Percentiles rank a stretch among this genome's conserved stretches.
These are phyloP conservation scores for Boletus subcaerulescens DNA, from an alignment of 768 basidiomycete species.

Conservation along the genomic window DNA sequence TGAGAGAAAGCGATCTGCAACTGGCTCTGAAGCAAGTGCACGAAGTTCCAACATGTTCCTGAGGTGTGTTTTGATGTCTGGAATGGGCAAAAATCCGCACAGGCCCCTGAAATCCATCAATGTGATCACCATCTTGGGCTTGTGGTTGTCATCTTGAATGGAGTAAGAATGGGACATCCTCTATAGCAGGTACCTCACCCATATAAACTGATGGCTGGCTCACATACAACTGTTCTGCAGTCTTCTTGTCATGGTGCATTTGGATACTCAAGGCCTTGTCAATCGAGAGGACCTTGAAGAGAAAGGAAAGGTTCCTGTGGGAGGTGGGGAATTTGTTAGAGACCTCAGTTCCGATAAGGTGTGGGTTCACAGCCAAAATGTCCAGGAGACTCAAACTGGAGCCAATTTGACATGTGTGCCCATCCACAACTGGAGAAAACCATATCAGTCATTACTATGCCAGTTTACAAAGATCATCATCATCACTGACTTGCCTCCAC, in stretches of 20 bases:
- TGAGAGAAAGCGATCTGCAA: slow-evolving; percentile 50
- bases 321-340: slow-evolving; percentile 51
- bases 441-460: slow-evolving; percentile 1
- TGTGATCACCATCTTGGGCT: slow-evolving; percentile 99
- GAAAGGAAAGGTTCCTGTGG: slow-evolving; percentile 76
- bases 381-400: slow-evolving; percentile 50
- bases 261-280: slow-evolving; percentile 89
- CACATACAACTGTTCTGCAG: slow-evolving; percentile 66
- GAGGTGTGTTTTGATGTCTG: slow-evolving; percentile 66
- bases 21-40: slow-evolving; percentile 58
- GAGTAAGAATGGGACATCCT: slow-evolving; percentile 5
- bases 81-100: slow-evolving; percentile 91
- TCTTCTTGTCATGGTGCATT: slow-evolving; percentile 84
- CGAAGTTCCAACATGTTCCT: slow-evolving; percentile 71
- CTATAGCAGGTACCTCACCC: slow-evolving; percentile 47
- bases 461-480: background rate
- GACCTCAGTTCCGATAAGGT: slow-evolving; percentile 64
- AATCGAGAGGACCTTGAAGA: slow-evolving; percentile 91
- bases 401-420: slow-evolving; percentile 81
- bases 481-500: slow-evolving; percentile 79
- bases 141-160: slow-evolving; percentile 86
- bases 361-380: slow-evolving; percentile 62
- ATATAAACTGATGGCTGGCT: slow-evolving; percentile 85
- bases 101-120: slow-evolving; percentile 86
- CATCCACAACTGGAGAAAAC: slow-evolving; percentile 84